Evolutionary conservation across 176 grass and related monocot genomes (phyloP), one percentile per base, ranked within the genome.

Genomic region (Leersia perrieri): DNA sequence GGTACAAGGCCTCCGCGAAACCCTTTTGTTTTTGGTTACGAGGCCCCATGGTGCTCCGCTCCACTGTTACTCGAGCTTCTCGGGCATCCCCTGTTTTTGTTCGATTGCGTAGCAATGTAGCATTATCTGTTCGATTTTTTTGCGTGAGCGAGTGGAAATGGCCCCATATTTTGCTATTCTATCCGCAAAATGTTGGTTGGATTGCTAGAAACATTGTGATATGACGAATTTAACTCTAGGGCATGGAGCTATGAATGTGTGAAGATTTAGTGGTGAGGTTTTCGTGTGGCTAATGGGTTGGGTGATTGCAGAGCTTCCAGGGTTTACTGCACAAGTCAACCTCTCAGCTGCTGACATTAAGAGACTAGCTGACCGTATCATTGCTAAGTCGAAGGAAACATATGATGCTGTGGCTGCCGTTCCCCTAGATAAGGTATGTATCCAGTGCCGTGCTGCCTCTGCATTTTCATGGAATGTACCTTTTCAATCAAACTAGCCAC

Each of bases 391-490:
- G 4, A 98, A 93, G 80, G 86, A 93, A 80, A 89, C 80, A 60
- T 88, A 95, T 38, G 92, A 98, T 82, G 92, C 80, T 4, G 90
- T 95, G 79, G 96, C 92, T 0, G 86, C 96, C 25, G 80, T 93
- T 30, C 96, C 92, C 23, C 82, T 91, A 49, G 88, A 91, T 70
- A 98, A 98, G 81, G 96, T 98, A 95, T 60, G 75, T 74, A n/a
- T 49, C 15, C 62, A 70, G 35, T 20, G 77, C 58, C 27, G 9
- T 80, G 35, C 31, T 58, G 5, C 22, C 57, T 42, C 33, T 69
- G 1, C 67, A 80, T 79, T 86, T 76, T 75, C 41, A n/a, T 32
- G 53, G 41, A 70, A 74, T 84, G 35, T 26, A 38, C 9, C 15
- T 72, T 74, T 47, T 22, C 9, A 79, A 31, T 64, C 15, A 34